phyloP scores from a whole-genome alignment of 2,329 filamentous ascomycete species.

The Calonectria crousiana region DNA sequence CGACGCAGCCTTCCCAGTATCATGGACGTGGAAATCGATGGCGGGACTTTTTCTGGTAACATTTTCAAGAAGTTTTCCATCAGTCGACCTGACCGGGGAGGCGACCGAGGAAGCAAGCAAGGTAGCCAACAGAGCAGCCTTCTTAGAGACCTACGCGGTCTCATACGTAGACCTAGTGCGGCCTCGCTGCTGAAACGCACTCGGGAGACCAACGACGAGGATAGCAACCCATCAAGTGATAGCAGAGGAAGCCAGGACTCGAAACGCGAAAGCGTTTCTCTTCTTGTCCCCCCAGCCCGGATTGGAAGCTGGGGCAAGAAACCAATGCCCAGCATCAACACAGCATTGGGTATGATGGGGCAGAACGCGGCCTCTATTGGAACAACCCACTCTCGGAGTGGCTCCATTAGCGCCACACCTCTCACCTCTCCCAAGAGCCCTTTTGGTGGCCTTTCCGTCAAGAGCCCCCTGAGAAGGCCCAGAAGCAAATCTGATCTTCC shows the following conservation, averaged over 20 bases:
- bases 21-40: constrained; percentile 66
- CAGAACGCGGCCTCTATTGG: constrained; percentile 68
- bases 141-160: constrained; percentile 62
- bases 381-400: constrained; percentile 67
- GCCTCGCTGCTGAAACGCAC: constrained; percentile 60
- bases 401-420: constrained; percentile 69
- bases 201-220: constrained; percentile 54
- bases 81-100: constrained; percentile 57
- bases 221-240: constrained; percentile 38
- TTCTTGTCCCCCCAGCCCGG: constrained; percentile 63
- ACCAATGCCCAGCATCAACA: constrained; percentile 68
- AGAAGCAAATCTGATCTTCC: constrained; percentile 68
- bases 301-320: constrained; percentile 66
- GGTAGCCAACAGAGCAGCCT: constrained; percentile 58
- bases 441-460: constrained; percentile 59
- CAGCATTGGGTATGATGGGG: constrained; percentile 67
- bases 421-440: constrained; percentile 67
- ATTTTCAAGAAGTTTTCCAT: constrained; percentile 74
- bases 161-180: constrained; percentile 64
- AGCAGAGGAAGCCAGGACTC: constrained; percentile 45
- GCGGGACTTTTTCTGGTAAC: constrained; percentile 69
- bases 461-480: constrained; percentile 64
- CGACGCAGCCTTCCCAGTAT: constrained; percentile 73
- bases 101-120: constrained; percentile 61
- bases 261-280: constrained; percentile 57